Evolutionary conservation across 129 eudicot species (phyloP).

Genomic region (Helianthus annuus): DNA sequence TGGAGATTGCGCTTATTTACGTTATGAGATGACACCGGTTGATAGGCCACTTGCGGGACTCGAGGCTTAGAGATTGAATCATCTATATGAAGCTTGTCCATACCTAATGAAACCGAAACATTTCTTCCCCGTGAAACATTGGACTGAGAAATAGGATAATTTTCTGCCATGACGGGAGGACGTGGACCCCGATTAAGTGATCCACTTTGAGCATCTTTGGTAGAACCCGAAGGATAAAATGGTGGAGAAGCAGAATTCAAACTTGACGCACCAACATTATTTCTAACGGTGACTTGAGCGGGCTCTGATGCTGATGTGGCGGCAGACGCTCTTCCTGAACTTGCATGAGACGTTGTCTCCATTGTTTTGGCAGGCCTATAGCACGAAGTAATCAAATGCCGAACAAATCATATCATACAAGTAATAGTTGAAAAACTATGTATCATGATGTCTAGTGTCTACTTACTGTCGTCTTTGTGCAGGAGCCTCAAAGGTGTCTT

Average conservation of each 20-base stretch:
- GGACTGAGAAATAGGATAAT: conserved; percentile 41
- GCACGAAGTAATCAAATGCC: not conserved
- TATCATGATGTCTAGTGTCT: not conserved
- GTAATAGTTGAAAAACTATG: not conserved
- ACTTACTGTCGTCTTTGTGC: conserved; percentile 77
- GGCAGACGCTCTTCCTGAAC: conserved; percentile 54
- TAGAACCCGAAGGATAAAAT: conserved; percentile 85
- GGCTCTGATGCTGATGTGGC: conserved; percentile 47
- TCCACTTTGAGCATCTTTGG: conserved; percentile 58
- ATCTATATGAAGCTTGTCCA: conserved; percentile 65
- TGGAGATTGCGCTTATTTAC: conserved; percentile 53
- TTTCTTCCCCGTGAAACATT: conserved; percentile 57
- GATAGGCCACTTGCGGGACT: conserved; percentile 42
- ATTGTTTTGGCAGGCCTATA: conserved; percentile 49
- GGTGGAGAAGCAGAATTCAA: conserved; percentile 93
- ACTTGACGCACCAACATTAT: conserved; percentile 60
- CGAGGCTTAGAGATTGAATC: conserved; percentile 50
- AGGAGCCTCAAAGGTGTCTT: conserved; percentile 46
- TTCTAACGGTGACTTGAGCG: conserved; percentile 46
- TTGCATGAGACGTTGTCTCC: conserved; percentile 51
- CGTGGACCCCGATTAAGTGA: conserved; percentile 45
- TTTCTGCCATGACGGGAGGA: conserved; percentile 42
- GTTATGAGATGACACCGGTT: conserved; percentile 14
- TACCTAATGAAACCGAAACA: conserved; percentile 51
- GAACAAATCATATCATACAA: not conserved